These are phyloP conservation scores for Paracorniculantispora psalliotae DNA, from an alignment of 2,329 filamentous ascomycete genomes.

Conservation along the genomic window DNA sequence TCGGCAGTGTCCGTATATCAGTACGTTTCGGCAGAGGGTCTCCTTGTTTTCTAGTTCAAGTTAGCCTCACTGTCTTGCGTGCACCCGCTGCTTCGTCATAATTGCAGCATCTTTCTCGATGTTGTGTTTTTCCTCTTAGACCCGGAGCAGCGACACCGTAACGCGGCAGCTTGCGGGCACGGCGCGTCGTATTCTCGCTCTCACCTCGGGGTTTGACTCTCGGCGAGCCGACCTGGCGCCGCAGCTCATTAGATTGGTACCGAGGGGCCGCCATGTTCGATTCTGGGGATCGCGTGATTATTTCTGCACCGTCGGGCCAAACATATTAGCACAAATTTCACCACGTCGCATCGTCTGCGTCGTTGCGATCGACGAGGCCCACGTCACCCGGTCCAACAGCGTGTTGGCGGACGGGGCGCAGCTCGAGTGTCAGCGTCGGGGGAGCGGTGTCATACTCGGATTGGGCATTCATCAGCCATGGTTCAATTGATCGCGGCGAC, in stretches of 20 bases:
- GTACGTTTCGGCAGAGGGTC: constrained; percentile 84
- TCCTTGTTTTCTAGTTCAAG: constrained; percentile 67
- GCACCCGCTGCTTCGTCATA: neutral
- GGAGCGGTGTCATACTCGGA: constrained; percentile 38
- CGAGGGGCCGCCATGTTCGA: constrained; percentile 43
- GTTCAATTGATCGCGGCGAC: constrained; percentile 39
- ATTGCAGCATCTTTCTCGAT: neutral
- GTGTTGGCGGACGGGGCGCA: neutral
- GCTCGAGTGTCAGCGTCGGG: constrained; percentile 14
- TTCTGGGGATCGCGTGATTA: constrained; percentile 10
- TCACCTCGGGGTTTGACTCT: constrained; percentile 52
- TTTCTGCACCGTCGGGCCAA: neutral
- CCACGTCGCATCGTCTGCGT: neutral
- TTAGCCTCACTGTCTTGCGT: no score
- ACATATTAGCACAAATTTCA: neutral
- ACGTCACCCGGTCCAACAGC: neutral
- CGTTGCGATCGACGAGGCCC: neutral
- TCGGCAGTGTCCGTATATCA: constrained; percentile 89
- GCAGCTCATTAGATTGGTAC: constrained; percentile 42
- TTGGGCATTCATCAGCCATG: constrained; percentile 44
- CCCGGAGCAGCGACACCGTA: neutral
- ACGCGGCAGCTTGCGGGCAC: neutral
- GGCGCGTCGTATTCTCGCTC: constrained; percentile 20
- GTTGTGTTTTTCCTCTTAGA: neutral
- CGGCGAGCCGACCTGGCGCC: constrained; percentile 51